A percentile compares a stretch with the other conserved stretches of the same genome.
Evolutionary conservation across 2,329 filamentous ascomycete genomes (phyloP).

Genomic region (Beauveria asiatica): DNA sequence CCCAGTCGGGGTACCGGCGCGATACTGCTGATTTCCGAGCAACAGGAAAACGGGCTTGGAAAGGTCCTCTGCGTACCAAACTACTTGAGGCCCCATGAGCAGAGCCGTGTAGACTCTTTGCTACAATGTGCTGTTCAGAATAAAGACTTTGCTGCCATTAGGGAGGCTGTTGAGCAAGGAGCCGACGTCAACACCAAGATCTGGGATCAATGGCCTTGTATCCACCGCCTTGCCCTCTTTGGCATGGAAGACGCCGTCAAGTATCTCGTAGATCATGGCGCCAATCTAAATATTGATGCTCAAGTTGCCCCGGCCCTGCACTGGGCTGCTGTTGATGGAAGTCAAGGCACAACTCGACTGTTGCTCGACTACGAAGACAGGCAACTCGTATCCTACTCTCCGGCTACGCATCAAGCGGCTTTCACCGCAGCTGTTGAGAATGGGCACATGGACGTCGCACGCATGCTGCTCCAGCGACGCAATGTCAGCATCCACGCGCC

Average conservation of each 20-base stretch:
- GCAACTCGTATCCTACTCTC: background rate
- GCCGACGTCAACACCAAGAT: slow-evolving; percentile 6
- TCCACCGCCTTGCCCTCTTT: slow-evolving; percentile 2
- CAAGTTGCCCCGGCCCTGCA: background rate
- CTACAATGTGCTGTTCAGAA: background rate
- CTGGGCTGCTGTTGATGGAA: background rate
- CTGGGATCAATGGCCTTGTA: slow-evolving; percentile 9
- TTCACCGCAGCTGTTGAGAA: background rate
- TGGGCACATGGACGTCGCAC: background rate
- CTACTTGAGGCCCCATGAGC: background rate
- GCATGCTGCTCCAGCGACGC: slow-evolving; percentile 1
- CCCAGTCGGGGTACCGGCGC: slow-evolving; percentile 2
- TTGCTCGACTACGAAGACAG: slow-evolving; percentile 4
- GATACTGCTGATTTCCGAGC: background rate
- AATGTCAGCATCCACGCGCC: background rate
- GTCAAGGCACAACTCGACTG: background rate
- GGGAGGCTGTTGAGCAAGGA: slow-evolving; percentile 5
- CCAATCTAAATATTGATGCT: slow-evolving; percentile 2
- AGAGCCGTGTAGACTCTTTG: background rate
- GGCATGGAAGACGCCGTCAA: slow-evolving; percentile 4
- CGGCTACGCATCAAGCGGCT: background rate
- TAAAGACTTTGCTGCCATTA: slow-evolving; percentile 1
- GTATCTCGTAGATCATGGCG: background rate
- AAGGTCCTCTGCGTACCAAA: background rate
- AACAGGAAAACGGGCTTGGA: slow-evolving; percentile 5